A percentile compares a stretch with the other conserved stretches of the same genome.
Conservation (phyloP, 225 moss, liverwort and hornwort species). For the Rhytidiadelphus loreus region DNA sequence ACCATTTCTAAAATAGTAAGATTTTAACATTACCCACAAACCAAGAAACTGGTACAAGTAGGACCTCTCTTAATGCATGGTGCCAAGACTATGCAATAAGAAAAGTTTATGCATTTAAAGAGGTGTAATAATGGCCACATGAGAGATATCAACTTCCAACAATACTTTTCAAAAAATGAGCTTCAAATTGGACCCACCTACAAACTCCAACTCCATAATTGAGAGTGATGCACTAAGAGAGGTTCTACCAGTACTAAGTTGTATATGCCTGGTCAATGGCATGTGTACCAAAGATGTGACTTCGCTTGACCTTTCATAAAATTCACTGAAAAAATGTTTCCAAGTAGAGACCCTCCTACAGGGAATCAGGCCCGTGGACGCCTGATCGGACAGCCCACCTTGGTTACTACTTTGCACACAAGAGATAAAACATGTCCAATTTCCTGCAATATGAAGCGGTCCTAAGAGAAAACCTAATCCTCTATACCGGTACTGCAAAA, state of each 20-base stretch:
- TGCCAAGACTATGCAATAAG: too few species aligned
- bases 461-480: background rate
- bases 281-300: background rate
- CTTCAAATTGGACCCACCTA: too few species aligned
- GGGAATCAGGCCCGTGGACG: background rate
- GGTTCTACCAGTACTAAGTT: background rate
- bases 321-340: background rate
- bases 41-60: background rate
- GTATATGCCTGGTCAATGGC: too few species aligned
- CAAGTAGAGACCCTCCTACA: background rate
- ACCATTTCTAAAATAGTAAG: background rate
- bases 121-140: too few species aligned
- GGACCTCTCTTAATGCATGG: too few species aligned
- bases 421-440: background rate
- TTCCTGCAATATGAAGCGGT: background rate
- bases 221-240: too few species aligned
- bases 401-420: background rate
- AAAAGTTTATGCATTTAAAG: too few species aligned
- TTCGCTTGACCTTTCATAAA: background rate
- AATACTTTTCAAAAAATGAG: too few species aligned
- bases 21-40: rapidly evolving
- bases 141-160: too few species aligned
- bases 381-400: too few species aligned
- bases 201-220: too few species aligned
- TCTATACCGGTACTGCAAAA: background rate